These are phyloP conservation scores for Sindora glabra DNA, from an alignment of 306 rosid genomes.

Conservation along the genomic window DNA sequence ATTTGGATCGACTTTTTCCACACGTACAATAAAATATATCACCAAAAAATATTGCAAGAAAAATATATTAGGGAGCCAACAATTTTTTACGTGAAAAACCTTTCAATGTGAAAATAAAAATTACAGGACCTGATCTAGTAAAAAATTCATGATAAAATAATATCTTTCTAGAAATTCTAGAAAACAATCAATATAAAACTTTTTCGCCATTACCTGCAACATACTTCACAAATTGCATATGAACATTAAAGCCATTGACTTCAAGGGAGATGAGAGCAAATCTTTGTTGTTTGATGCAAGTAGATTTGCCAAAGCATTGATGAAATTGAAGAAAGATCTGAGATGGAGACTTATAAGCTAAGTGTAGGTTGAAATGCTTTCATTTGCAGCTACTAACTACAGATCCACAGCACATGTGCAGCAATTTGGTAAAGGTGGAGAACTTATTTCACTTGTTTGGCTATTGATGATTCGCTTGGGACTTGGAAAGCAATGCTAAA, in stretches of 20 bases:
- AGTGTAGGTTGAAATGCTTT: constrained; percentile 16
- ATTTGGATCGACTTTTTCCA: too few species aligned
- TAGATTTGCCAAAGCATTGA: not conserved
- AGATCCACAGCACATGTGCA: constrained; percentile 10
- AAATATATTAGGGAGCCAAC: too few species aligned
- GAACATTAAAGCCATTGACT: not conserved
- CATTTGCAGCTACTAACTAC: constrained; percentile 16
- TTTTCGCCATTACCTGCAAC: not conserved
- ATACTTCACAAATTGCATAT: not conserved
- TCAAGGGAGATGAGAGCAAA: constrained; percentile 21
- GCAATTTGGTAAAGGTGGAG: constrained; percentile 10
- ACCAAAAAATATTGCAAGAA: too few species aligned
- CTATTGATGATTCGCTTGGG: constrained; percentile 20
- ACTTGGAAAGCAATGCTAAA: constrained; percentile 13
- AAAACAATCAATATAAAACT: too few species aligned
- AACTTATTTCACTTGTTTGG: too few species aligned
- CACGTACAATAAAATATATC: too few species aligned
- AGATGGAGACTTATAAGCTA: not conserved
- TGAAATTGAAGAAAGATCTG: not conserved
- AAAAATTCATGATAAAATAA: too few species aligned
- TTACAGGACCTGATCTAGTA: too few species aligned
- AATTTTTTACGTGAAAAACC: too few species aligned
- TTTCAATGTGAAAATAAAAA: too few species aligned
- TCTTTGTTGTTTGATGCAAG: constrained; percentile 14
- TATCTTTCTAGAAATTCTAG: too few species aligned